A percentile compares a stretch with the other conserved stretches of the same genome.
phyloP scores from a whole-genome alignment of 2,329 filamentous ascomycete species.

The Metarhizium rileyi region DNA sequence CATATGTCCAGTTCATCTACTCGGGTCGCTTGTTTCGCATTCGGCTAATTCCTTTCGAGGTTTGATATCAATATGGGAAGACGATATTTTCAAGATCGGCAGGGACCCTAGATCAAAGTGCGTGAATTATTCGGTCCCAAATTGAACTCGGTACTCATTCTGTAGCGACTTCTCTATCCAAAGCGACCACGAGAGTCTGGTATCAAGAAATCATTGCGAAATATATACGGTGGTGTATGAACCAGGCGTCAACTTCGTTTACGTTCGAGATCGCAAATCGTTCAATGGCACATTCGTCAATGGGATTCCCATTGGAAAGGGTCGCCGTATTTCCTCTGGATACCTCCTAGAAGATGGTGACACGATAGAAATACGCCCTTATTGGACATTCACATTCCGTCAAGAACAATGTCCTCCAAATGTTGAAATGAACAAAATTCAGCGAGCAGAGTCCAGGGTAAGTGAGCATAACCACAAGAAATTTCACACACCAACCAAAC shows the following conservation, averaged over 20 bases:
- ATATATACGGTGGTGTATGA: constrained; percentile 46
- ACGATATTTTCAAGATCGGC: constrained; percentile 25
- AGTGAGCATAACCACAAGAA: neutral
- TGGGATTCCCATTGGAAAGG: constrained; percentile 30
- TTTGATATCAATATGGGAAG: constrained; percentile 19
- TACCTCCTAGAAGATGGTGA: constrained; percentile 43
- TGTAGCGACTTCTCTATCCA: constrained; percentile 28
- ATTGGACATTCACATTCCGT: constrained; percentile 27
- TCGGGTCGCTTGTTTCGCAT: neutral
- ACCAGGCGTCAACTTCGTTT: constrained; percentile 32
- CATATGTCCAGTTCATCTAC: neutral
- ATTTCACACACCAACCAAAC: neutral
- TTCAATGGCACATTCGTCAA: constrained; percentile 46
- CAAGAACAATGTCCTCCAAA: constrained; percentile 17
- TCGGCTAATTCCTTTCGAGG: constrained; percentile 10
- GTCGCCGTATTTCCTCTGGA: constrained; percentile 26
- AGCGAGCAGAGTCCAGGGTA: constrained; percentile 24
- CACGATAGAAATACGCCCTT: constrained; percentile 30
- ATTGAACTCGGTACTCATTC: neutral
- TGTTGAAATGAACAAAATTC: constrained; percentile 17
- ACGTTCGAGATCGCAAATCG: constrained; percentile 46
- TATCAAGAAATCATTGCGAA: constrained; percentile 46
- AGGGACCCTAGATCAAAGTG: constrained; percentile 25
- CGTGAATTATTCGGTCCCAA: neutral
- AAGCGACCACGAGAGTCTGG: constrained; percentile 22